phyloP scores from a whole-genome alignment of 2,329 filamentous ascomycete genomes.

The Leptographium radiaticola region DNA sequence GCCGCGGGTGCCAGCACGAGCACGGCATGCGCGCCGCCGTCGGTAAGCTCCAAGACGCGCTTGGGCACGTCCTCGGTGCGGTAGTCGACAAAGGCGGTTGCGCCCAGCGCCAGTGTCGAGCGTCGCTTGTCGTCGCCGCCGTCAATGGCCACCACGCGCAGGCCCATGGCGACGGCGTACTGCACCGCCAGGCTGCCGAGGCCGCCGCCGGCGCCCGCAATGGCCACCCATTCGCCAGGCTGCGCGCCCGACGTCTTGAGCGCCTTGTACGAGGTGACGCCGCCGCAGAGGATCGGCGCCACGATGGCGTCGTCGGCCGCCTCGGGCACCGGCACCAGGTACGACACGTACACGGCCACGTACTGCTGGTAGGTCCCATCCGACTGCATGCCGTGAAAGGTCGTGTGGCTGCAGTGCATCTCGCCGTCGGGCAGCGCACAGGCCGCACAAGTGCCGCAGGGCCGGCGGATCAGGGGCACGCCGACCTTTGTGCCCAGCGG shows the following conservation, averaged over 20 bases:
- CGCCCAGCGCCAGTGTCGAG: slow-evolving; percentile 52
- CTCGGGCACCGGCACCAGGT: slow-evolving; percentile 75
- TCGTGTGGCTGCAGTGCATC: slow-evolving; percentile 75
- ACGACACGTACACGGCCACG: slow-evolving; percentile 74
- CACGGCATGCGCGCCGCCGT: slow-evolving; percentile 75
- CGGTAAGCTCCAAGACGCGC: slow-evolving; percentile 73
- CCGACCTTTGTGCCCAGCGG: slow-evolving; percentile 76
- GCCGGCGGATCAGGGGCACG: slow-evolving; percentile 89
- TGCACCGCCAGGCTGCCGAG: slow-evolving; percentile 32
- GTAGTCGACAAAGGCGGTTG: slow-evolving; percentile 70
- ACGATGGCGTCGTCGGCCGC: slow-evolving; percentile 62
- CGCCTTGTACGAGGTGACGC: slow-evolving; percentile 30
- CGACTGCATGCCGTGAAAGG: too few species aligned
- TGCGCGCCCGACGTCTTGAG: slow-evolving; percentile 23
- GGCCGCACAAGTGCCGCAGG: slow-evolving; percentile 73
- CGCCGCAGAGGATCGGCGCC: slow-evolving; percentile 35
- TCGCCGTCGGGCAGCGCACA: slow-evolving; percentile 71
- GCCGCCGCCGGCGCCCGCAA: slow-evolving; percentile 36
- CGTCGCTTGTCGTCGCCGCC: slow-evolving; percentile 40
- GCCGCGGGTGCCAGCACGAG: slow-evolving; percentile 76
- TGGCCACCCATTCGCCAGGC: slow-evolving; percentile 25
- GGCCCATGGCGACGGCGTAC: slow-evolving; percentile 32
- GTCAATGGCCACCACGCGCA: slow-evolving; percentile 28
- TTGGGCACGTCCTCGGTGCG: slow-evolving; percentile 61
- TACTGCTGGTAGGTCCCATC: slow-evolving; percentile 93